A percentile compares a stretch with the other conserved stretches of the same genome.
phyloP scores from a whole-genome alignment of 768 basidiomycete species.

The Agaricus sinodeliciosus region DNA sequence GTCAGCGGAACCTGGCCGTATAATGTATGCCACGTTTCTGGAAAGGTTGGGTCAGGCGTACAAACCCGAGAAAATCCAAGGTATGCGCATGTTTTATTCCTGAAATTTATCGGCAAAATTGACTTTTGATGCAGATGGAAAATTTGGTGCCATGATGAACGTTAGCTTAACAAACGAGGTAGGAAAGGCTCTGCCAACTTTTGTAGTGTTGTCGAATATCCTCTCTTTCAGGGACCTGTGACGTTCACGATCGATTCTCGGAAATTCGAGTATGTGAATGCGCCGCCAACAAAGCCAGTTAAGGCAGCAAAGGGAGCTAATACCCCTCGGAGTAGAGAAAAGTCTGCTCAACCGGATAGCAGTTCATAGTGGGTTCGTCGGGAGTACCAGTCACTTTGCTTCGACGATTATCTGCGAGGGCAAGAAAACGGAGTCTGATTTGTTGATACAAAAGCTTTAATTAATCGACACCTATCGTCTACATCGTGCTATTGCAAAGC shows the following conservation, averaged over 20 bases:
- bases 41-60: constrained; percentile 61
- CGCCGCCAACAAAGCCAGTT: background rate
- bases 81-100: constrained; percentile 27
- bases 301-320: background rate
- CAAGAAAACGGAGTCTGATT: background rate
- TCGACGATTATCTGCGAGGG: background rate
- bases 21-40: constrained; percentile 69
- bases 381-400: background rate
- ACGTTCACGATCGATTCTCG: constrained; percentile 82
- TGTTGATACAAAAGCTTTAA: background rate
- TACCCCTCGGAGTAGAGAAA: background rate
- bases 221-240: constrained; percentile 59
- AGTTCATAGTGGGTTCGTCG: background rate
- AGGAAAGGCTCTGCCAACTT: constrained; percentile 14
- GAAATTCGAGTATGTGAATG: constrained; percentile 62
- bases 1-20: constrained; percentile 60
- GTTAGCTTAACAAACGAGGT: constrained; percentile 87
- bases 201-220: background rate
- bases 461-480: background rate
- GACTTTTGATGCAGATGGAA: constrained; percentile 56
- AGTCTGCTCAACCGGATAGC: background rate
- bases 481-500: background rate
- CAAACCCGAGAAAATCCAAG: constrained; percentile 72
- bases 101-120: background rate
- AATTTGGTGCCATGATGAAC: constrained; percentile 95